Conservation (phyloP, 768 basidiomycete species). For the Boletus bicolor region DNA sequence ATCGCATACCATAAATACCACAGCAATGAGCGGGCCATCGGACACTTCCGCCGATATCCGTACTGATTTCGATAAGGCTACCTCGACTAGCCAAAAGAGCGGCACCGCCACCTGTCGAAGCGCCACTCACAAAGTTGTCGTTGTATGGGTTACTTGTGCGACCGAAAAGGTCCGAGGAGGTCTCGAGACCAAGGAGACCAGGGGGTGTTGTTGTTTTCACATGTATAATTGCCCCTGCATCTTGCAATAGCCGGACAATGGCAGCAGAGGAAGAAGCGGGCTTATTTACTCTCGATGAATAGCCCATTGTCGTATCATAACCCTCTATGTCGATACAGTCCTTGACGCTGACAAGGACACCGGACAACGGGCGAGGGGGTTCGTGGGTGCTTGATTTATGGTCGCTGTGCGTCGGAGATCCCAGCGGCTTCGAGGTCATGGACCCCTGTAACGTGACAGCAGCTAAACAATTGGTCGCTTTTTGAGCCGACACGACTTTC, state of each 20-base stretch:
- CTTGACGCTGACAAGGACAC: constrained; percentile 49
- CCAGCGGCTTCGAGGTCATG: constrained; percentile 1
- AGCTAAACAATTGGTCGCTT: constrained; percentile 49
- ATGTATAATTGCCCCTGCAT: constrained; percentile 42
- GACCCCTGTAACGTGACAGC: constrained; percentile 41
- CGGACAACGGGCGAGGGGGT: constrained; percentile 34
- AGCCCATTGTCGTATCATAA: constrained; percentile 45
- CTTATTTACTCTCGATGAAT: constrained; percentile 35
- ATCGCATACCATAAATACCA: constrained; percentile 44
- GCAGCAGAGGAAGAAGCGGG: constrained; percentile 36
- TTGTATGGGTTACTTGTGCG: constrained; percentile 49
- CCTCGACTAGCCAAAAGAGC: constrained; percentile 48
- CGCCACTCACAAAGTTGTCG: constrained; percentile 39
- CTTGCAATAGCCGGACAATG: constrained; percentile 38
- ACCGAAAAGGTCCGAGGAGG: constrained; percentile 44
- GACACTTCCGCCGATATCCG: constrained; percentile 50
- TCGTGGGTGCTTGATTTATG: not conserved
- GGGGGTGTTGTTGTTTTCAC: constrained; percentile 45
- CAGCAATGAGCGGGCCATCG: constrained; percentile 48
- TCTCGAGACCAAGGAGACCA: constrained; percentile 40
- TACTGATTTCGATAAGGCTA: constrained; percentile 42
- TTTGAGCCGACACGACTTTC: constrained; percentile 38
- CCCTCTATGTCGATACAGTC: constrained; percentile 46
- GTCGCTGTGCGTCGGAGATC: constrained; percentile 11
- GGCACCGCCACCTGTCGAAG: constrained; percentile 50